These are phyloP conservation scores for Metschnikowia reukaufii DNA, from an alignment of 805 yeast genomes.

Conservation along the genomic window DNA sequence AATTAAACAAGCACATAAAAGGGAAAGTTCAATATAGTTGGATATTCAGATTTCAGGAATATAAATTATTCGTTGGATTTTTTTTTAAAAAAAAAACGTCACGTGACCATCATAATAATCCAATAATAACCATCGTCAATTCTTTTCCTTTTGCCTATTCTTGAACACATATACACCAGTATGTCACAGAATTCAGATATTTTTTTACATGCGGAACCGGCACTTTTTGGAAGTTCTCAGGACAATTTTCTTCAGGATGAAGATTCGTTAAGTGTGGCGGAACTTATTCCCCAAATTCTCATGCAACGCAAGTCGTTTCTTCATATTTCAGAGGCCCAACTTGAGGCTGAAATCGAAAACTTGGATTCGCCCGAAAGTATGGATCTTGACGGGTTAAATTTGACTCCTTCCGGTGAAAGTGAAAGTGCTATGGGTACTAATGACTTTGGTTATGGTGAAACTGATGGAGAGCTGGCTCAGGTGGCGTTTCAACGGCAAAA, in stretches of 20 bases:
- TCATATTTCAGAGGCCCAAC: slow-evolving; percentile 54
- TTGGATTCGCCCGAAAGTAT: slow-evolving; percentile 1
- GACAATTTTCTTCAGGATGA: slow-evolving; percentile 44
- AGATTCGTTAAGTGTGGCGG: slow-evolving; percentile 47
- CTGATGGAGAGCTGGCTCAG: slow-evolving; percentile 21
- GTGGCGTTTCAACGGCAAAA: slow-evolving; percentile 47
- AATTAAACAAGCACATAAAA: too few species aligned
- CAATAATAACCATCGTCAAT: too few species aligned
- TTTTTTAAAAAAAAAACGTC: too few species aligned
- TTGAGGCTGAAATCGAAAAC: slow-evolving; percentile 45
- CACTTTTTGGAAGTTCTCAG: slow-evolving; percentile 29
- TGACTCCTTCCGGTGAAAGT: background rate
- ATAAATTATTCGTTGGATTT: too few species aligned
- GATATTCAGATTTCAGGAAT: too few species aligned
- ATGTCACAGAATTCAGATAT: slow-evolving; percentile 14
- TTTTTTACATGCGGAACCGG: slow-evolving; percentile 28
- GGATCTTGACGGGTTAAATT: background rate
- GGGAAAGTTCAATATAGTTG: too few species aligned
- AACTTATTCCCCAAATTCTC: slow-evolving; percentile 59
- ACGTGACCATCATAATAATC: too few species aligned
- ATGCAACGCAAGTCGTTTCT: slow-evolving; percentile 60
- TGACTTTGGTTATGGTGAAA: too few species aligned
- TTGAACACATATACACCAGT: background rate
- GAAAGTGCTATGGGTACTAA: too few species aligned
- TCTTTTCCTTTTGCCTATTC: too few species aligned